A percentile compares a stretch with the other conserved stretches of the same genome.
These are phyloP conservation scores for Penicillium sp. DNA, from an alignment of 2,329 filamentous ascomycete genomes.

Conservation along the genomic window DNA sequence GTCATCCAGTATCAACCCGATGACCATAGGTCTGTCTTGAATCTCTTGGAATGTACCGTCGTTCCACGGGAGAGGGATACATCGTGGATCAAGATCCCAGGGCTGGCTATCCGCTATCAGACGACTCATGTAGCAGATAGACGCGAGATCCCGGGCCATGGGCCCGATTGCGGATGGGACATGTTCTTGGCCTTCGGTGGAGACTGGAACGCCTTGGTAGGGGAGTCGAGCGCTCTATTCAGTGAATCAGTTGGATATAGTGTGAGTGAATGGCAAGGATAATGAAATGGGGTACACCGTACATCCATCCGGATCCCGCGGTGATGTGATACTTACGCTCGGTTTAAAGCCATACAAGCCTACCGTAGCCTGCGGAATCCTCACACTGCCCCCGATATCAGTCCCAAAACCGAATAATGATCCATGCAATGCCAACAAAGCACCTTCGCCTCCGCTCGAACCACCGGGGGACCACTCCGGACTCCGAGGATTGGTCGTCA, in stretches of 20 bases:
- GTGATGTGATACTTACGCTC: slow-evolving; percentile 29
- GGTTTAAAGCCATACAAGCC: slow-evolving; percentile 51
- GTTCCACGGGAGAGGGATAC: slow-evolving; percentile 54
- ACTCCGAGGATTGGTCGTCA: slow-evolving; percentile 48
- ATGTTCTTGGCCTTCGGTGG: slow-evolving; percentile 62
- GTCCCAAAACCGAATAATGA: slow-evolving; percentile 50
- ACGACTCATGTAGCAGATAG: slow-evolving; percentile 50
- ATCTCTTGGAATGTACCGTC: slow-evolving; percentile 43
- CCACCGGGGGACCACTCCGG: slow-evolving; percentile 47
- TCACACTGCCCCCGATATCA: slow-evolving; percentile 51
- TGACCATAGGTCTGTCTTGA: slow-evolving; percentile 45
- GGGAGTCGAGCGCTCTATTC: slow-evolving; percentile 54
- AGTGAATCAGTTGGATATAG: not conserved
- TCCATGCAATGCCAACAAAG: slow-evolving; percentile 41
- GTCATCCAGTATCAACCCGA: slow-evolving; percentile 53
- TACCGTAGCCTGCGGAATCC: slow-evolving; percentile 49
- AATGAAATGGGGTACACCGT: too few relatives aligned
- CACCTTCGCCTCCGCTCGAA: slow-evolving; percentile 47
- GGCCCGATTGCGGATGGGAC: slow-evolving; percentile 62
- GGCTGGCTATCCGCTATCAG: slow-evolving; percentile 48
- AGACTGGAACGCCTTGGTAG: slow-evolving; percentile 57
- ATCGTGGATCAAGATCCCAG: slow-evolving; percentile 55
- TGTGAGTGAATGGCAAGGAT: not conserved
- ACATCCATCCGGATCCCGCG: too few relatives aligned
- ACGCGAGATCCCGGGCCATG: slow-evolving; percentile 52